Evolutionary conservation across 768 basidiomycete species (phyloP), one percentile per base, ranked within the genome.

Genomic region (Lactifluus rugatus): DNA sequence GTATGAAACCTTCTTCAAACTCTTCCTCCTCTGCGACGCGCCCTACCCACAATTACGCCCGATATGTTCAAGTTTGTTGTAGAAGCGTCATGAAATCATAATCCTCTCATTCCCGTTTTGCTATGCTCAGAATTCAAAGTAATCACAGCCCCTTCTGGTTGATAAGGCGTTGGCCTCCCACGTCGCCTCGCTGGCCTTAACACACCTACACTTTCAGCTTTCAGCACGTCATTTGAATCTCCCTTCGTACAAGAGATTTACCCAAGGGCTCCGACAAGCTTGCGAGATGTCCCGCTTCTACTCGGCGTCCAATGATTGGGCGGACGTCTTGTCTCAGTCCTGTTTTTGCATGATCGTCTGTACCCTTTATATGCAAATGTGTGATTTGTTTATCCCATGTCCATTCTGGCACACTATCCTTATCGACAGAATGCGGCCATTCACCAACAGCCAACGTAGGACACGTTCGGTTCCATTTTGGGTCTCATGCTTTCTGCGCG

Each of bases 171-270:
- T 23, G 8, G 36, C 26, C 7, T 31, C 3, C 26, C 34, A 37
- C 47, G 37, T 41, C 47, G 13, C 16, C 39, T 3, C 41, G 21
- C 31, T 34, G 28, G 31, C 39, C 39, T 41, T 28, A 42, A 26
- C 6, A 23, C 10, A 44, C 11, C n/a, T 32, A 28, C 26, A 42
- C 41, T 13, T 28, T 28, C 26, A 5, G 32, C 11, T 6, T 14
- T 50, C 44, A 45, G 32, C 23, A 50, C 53, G 58, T 60, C 53
- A 60, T 55, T 36, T 17, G 17, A 21, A 28, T 44, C 44, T n/a
- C 34, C 37, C 26, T 32, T 41, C 42, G 11, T 34, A 21, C 26
- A 16, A 23, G 14, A 46, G 19, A 51, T 34, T 9, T n/a, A 21
- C 54, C 23, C 23, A 32, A 50, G 28, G 14, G 48, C 37, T 8